Percentiles rank a stretch among this genome's conserved stretches.
phyloP scores from a whole-genome alignment of 75 land plant species.

The Sequoia sempervirens region DNA sequence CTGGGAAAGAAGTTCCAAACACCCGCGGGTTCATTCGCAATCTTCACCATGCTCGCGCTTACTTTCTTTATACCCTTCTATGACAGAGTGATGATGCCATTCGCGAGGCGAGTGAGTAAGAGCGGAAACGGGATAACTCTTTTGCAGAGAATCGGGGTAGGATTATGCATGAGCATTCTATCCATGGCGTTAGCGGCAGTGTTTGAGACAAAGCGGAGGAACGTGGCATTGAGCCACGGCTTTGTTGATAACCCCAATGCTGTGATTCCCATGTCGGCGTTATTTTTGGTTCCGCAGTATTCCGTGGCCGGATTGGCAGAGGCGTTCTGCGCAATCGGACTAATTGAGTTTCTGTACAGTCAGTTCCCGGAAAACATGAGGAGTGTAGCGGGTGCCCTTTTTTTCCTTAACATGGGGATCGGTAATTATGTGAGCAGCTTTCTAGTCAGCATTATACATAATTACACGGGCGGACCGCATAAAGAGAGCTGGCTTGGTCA shows the following conservation, averaged over 20 bases:
- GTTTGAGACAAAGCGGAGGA: constrained; percentile 43
- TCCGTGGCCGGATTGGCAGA: constrained; percentile 50
- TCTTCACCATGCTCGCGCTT: constrained; percentile 45
- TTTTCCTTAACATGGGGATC: constrained; percentile 47
- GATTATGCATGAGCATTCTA: constrained; percentile 31
- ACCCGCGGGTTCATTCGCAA: constrained; percentile 49
- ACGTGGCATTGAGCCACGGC: constrained; percentile 21
- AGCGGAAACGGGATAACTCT: constrained; percentile 46
- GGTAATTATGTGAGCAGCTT: constrained; percentile 58
- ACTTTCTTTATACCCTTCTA: constrained; percentile 59
- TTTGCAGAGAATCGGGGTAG: constrained; percentile 68
- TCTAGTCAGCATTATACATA: constrained; percentile 43
- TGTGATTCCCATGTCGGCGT: constrained; percentile 30
- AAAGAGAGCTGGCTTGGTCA: constrained; percentile 61
- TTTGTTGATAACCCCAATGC: constrained; percentile 10
- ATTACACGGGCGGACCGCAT: no score
- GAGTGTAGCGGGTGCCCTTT: constrained; percentile 54
- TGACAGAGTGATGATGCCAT: constrained; percentile 51
- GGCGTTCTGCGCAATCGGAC: constrained; percentile 53
- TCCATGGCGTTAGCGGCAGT: constrained; percentile 63
- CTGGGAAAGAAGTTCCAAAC: constrained; percentile 30
- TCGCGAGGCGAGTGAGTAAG: constrained; percentile 26
- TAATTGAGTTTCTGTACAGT: constrained; percentile 56
- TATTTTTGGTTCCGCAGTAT: constrained; percentile 56
- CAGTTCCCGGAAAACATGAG: constrained; percentile 80